Evolutionary conservation across 176 grass and related monocot genomes (phyloP), one percentile per base, ranked within the genome.

Genomic region (Aegilops longissima): DNA sequence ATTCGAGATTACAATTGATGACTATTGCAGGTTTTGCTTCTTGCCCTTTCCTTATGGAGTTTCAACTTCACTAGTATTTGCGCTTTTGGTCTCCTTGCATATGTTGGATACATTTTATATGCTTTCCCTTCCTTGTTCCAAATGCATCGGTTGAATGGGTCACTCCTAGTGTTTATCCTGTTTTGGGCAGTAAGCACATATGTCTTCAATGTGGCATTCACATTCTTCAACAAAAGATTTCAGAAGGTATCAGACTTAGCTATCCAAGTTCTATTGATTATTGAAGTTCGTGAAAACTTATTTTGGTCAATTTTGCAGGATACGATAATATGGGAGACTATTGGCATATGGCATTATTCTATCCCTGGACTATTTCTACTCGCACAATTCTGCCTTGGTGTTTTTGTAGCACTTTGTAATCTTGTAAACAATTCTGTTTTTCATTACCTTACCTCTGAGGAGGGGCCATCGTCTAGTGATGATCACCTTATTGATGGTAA

Each of bases 391-490:
- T 95, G 93, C 82, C 96, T 98, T 79, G 96, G 96, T 82, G 93
- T 95, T 25, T 95, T 98, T 91, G 93, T 98, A 58, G 96, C 96
- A 86, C 74, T 98, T 80, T 95, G 93, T 83, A 98, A 98, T 87
- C 96, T 98, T 79, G 96, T 95, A 84, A 98, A 95, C 69, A 98
- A 95, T 89, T 98, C 93, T 59, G 92, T 98, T 82, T 98, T 98
- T 89, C 84, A 89, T 77, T 91, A 94, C 59, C 69, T 89, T 85
- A 90, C 90, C 82, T 83, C 80, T 66, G 82, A 89, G 65, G 83
- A 85, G 25, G 79, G 91, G 64, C 90, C 89, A 61, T 92, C 91
- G 13, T 90, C 96, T 12, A 90, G 89, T 73, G 93, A 91, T 69
- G 96, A 98, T 85, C 90, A 94, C 33, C 73, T 87, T 66, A 86